These are phyloP conservation scores for Euphorbia pulcherrima DNA, from an alignment of 345 rosid genomes.

Conservation along the genomic window DNA sequence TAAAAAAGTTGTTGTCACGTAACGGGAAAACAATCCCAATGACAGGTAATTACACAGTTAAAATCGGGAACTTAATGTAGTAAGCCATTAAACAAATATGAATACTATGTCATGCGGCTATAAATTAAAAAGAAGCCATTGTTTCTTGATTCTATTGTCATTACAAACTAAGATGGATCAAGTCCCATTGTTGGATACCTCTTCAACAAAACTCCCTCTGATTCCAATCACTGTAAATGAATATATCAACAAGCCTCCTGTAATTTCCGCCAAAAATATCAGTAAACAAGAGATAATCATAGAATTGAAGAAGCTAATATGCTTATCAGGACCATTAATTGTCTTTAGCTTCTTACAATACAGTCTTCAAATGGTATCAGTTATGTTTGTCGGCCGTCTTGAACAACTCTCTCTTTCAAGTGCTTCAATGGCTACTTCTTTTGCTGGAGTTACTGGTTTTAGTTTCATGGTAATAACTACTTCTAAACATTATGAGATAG, in stretches of 20 bases:
- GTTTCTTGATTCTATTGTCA: too few relatives aligned
- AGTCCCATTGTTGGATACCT: not conserved
- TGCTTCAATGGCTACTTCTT: constrained; percentile 45
- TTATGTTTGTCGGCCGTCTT: constrained; percentile 41
- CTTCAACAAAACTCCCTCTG: not conserved
- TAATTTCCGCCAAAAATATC: constrained; percentile 6
- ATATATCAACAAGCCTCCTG: not conserved
- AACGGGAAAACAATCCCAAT: too few relatives aligned
- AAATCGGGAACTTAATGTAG: too few relatives aligned
- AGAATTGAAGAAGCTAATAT: constrained; percentile 34
- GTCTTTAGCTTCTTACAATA: constrained; percentile 29
- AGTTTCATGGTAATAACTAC: constrained; percentile 9
- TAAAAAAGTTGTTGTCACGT: too few relatives aligned
- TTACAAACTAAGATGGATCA: not conserved
- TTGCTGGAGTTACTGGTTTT: constrained; percentile 41
- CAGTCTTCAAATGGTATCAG: constrained; percentile 30
- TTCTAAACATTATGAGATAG: not conserved
- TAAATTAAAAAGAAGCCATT: not conserved
- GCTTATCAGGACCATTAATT: constrained; percentile 35
- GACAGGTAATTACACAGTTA: too few relatives aligned
- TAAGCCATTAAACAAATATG: too few relatives aligned
- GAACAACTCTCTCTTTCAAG: constrained; percentile 33
- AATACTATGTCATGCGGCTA: too few relatives aligned
- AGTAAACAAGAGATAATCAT: constrained; percentile 12
- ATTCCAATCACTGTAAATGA: not conserved